Percentiles rank a stretch among this genome's conserved stretches.
Evolutionary conservation across 1,284 basidiomycete genomes (phyloP).

Genomic region (Sanghuangporus weigelae): DNA sequence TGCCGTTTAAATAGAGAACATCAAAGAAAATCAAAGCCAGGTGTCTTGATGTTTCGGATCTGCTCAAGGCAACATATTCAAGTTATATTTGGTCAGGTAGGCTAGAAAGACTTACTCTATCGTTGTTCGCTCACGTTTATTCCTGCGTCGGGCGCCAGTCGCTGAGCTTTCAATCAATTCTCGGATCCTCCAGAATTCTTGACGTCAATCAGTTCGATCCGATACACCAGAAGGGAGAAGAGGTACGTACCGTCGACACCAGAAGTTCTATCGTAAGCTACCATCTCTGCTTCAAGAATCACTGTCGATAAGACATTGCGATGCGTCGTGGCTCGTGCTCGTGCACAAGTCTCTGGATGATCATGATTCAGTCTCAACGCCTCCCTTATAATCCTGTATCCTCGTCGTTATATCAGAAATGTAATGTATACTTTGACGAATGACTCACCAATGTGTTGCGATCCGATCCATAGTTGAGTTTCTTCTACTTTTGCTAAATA

Average conservation of each 20-base stretch:
- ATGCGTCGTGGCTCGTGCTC: conserved; percentile 12
- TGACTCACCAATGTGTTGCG: conserved; percentile 58
- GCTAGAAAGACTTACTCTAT: conserved; percentile 14
- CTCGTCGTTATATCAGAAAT: conserved; percentile 11
- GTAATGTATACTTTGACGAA: not conserved
- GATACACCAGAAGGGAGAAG: not conserved
- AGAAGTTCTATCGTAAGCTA: conserved; percentile 53
- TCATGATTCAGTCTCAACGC: conserved; percentile 46
- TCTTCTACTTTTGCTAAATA: conserved; percentile 82
- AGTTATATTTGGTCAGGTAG: not conserved
- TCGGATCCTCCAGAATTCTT: conserved; percentile 71
- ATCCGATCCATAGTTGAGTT: conserved; percentile 72
- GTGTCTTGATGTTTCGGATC: conserved; percentile 32
- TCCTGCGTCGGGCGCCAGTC: conserved; percentile 30
- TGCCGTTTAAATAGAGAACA: conserved; percentile 58
- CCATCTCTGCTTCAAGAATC: conserved; percentile 86
- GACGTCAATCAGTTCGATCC: not conserved
- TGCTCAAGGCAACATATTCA: not conserved
- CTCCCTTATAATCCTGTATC: conserved; percentile 51
- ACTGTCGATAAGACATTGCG: conserved; percentile 29
- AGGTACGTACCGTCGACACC: conserved; percentile 51
- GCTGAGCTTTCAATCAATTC: conserved; percentile 44
- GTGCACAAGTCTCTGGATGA: not conserved
- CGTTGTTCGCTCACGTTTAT: conserved; percentile 11
- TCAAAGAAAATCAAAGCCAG: conserved; percentile 85